phyloP scores from a whole-genome alignment of 2,329 filamentous ascomycete genomes.

The Ramularia endophylla region DNA sequence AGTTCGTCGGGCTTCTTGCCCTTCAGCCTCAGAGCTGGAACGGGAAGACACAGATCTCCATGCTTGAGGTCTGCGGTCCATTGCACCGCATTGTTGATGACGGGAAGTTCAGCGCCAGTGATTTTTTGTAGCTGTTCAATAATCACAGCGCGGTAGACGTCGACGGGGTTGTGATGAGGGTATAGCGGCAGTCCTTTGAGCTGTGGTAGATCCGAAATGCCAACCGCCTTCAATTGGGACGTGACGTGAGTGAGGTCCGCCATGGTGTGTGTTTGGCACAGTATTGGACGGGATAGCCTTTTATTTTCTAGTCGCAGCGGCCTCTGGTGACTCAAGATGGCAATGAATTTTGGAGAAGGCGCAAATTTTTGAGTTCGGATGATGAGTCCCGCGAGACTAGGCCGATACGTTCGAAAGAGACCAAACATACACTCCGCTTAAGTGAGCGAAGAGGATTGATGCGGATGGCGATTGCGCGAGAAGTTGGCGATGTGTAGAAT shows the following conservation, averaged over 20 bases:
- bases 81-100: slow-evolving; percentile 69
- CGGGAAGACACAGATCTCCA: slow-evolving; percentile 72
- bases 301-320: too few species aligned
- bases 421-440: slow-evolving; percentile 12
- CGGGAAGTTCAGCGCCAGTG: slow-evolving; percentile 62
- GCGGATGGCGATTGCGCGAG: too few species aligned
- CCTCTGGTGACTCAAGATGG: slow-evolving; percentile 13
- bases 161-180: slow-evolving; percentile 67
- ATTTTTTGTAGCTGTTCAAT: slow-evolving; percentile 61
- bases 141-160: slow-evolving; percentile 74
- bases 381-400: slow-evolving; percentile 6
- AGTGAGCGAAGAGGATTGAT: too few species aligned
- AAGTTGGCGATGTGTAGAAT: too few species aligned
- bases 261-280: background rate
- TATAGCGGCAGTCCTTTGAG: slow-evolving; percentile 34
- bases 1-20: slow-evolving; percentile 55
- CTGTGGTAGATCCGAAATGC: slow-evolving; percentile 24
- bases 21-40: slow-evolving; percentile 73
- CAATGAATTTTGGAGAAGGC: slow-evolving; percentile 5
- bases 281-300: too few species aligned
- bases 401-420: slow-evolving; percentile 3
- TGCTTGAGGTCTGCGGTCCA: slow-evolving; percentile 77
- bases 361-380: slow-evolving; percentile 2
- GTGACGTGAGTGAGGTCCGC: slow-evolving; percentile 22
- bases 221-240: slow-evolving; percentile 25